Percentiles rank a stretch among this genome's conserved stretches.
Conservation (phyloP, 345 rosid species). For the Firmiana major region DNA sequence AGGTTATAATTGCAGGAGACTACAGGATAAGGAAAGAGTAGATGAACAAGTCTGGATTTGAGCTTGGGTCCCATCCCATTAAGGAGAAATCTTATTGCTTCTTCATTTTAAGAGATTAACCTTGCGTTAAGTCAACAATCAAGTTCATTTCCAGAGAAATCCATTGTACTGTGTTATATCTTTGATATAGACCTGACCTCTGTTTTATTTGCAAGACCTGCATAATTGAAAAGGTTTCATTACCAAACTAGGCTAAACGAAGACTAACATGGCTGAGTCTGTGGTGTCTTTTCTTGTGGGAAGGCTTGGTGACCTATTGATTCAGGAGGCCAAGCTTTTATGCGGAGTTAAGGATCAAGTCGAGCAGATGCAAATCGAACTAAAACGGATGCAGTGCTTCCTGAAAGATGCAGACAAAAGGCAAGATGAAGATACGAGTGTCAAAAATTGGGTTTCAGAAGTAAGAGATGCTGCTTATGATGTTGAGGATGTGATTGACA, state of each 20-base stretch:
- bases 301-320: constrained; percentile 23
- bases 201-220: not conserved
- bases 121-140: too few species aligned
- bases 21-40: too few species aligned
- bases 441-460: constrained; percentile 28
- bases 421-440: constrained; percentile 21
- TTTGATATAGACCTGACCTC: too few species aligned
- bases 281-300: constrained; percentile 24
- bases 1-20: too few species aligned
- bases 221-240: not conserved
- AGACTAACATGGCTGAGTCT: constrained; percentile 31
- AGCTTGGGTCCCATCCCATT: too few species aligned
- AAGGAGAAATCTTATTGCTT: too few species aligned
- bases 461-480: constrained; percentile 25
- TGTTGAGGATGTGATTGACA: constrained; percentile 25
- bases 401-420: constrained; percentile 36
- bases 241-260: not conserved
- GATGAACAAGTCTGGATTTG: too few species aligned
- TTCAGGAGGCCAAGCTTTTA: constrained; percentile 24
- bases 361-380: constrained; percentile 14
- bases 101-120: too few species aligned
- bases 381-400: constrained; percentile 30
- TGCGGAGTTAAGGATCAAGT: constrained; percentile 24
- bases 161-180: not conserved
- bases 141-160: not conserved